Evolutionary conservation across 2,329 filamentous ascomycete genomes (phyloP).

Genomic region (Acarospora socialis): DNA sequence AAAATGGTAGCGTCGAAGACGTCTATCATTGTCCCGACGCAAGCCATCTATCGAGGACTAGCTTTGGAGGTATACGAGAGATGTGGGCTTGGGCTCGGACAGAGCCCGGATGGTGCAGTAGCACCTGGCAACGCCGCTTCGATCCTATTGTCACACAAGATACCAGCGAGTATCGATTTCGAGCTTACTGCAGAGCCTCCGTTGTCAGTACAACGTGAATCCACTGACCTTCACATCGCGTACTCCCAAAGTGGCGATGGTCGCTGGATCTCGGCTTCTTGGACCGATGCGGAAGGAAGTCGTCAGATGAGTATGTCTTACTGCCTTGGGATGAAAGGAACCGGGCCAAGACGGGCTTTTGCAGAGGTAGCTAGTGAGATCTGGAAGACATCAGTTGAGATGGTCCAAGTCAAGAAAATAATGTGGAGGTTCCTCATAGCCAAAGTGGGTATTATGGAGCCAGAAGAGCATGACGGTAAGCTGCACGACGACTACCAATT

Average conservation of each 20-base stretch:
- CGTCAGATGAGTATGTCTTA: conserved; percentile 62
- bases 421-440: conserved; percentile 67
- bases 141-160: conserved; percentile 54
- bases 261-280: conserved; percentile 64
- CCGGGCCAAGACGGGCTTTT: conserved; percentile 31
- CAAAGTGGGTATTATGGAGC: conserved; percentile 54
- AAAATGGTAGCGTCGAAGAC: conserved; percentile 51
- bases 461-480: conserved; percentile 42
- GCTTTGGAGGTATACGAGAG: conserved; percentile 68
- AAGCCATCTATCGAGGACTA: conserved; percentile 45
- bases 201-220: conserved; percentile 60
- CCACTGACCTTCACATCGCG: conserved; percentile 65
- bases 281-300: conserved; percentile 64
- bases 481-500: conserved; percentile 45
- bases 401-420: conserved; percentile 55
- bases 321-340: conserved; percentile 37
- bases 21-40: conserved; percentile 47
- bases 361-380: conserved; percentile 58
- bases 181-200: conserved; percentile 54
- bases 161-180: conserved; percentile 62
- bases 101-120: too few species aligned
- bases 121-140: conserved; percentile 26
- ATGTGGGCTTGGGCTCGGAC: too few species aligned
- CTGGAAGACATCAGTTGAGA: conserved; percentile 62
- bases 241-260: conserved; percentile 64